These are phyloP conservation scores for Eimeria necatrix DNA, from an alignment of 169 alveolate genomes.

Conservation along the genomic window DNA sequence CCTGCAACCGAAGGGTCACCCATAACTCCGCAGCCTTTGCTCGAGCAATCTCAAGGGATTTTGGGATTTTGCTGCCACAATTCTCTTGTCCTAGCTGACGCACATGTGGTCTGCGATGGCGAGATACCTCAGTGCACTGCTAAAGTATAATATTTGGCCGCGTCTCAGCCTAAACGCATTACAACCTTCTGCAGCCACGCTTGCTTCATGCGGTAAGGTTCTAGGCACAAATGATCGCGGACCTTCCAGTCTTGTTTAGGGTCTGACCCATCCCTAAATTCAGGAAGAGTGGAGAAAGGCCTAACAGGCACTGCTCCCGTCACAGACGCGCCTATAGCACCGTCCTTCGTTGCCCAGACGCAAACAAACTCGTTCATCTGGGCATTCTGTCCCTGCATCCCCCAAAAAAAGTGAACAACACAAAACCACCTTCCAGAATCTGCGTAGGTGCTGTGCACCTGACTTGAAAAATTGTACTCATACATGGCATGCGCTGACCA, in stretches of 20 bases:
- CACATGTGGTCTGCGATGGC: too few species aligned
- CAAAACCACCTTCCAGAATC: background rate
- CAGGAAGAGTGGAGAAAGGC: background rate
- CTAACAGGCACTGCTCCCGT: slow-evolving; percentile 75
- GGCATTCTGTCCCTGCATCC: slow-evolving; percentile 42
- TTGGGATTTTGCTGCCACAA: too few species aligned
- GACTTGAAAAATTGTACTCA: too few species aligned
- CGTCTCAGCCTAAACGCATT: too few species aligned
- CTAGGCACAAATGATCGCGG: background rate
- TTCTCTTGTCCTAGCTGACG: too few species aligned
- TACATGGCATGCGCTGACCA: slow-evolving; percentile 10
- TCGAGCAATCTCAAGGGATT: too few species aligned
- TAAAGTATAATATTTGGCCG: too few species aligned
- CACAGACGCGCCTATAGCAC: slow-evolving; percentile 76
- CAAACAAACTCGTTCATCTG: slow-evolving; percentile 69
- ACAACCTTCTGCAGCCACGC: too few species aligned
- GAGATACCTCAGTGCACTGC: too few species aligned
- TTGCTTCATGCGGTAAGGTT: too few species aligned
- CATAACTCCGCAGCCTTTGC: too few species aligned
- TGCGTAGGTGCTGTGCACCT: too few species aligned
- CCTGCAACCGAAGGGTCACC: slow-evolving; percentile 39
- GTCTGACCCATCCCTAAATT: slow-evolving; percentile 62
- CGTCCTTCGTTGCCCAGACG: slow-evolving; percentile 75
- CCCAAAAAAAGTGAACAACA: background rate
- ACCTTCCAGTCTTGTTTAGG: slow-evolving; percentile 76